Base-by-base conservation (phyloP, 352 stramenopile genomes). In the Pythium brachiatum region DNA sequence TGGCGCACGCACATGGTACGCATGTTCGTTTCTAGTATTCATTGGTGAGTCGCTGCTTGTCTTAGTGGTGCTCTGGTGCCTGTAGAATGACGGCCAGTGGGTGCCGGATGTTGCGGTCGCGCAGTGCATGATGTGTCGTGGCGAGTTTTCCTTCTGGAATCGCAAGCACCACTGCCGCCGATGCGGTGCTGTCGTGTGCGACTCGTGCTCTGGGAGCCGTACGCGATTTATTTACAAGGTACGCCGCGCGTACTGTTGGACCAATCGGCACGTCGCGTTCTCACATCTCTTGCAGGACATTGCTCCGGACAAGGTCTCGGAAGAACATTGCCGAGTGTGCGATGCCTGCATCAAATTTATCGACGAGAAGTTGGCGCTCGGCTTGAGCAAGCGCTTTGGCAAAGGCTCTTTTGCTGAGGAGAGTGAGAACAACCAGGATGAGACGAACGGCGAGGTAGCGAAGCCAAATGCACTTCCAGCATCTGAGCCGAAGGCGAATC, bases 191-290 rank as follows among this genome's bases (percentile, higher is more conserved):
- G 75, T 94, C 21, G 79, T 95, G 8, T 96, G 88, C 55, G 78
- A 93, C 41, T 41, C 71, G 12, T 96, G 88, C 66, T 94, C 87
- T 8, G 74, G 76, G 7, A 91, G 76, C 57, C 81, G 84, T 36
- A 94, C 86, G 29, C 86, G 85, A 48, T 92, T 94, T 66, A 92
- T 95, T 41, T 89, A 94, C 72, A 90, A 92, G 78, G 84, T 84
- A 57, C 11, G 39, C 48, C 16, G 15, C 13, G 8, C 13, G 21
- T 26, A 7, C 2, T 51, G 38, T 18, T 23, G 7, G 16, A 27
- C 18, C 3, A 18, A 29, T 43, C 46, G 31, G 21, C 32, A 54
- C 38, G 9, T 9, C 27, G 8, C 25, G 13, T 5, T 44, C 34
- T 46, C 32, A 52, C 11, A 34, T 48, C 15, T 27, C 26, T 4